Evolutionary conservation across 164 flowering plant species (phyloP), one percentile per base, ranked within the genome.

Genomic region (Berberis thunbergii): DNA sequence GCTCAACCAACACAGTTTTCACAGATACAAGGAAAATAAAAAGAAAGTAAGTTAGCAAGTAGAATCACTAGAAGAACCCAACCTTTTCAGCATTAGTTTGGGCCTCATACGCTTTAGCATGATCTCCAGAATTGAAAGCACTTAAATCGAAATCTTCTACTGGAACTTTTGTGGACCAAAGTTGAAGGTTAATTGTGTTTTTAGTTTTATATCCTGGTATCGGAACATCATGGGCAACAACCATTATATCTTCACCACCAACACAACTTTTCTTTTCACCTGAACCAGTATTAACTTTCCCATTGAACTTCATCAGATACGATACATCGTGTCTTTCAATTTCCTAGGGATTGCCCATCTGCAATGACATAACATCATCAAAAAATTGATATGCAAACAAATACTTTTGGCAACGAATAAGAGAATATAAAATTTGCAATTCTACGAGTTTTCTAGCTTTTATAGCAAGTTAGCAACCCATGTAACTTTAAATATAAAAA

Each of bases 261-360:
- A 83, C 75, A 96, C 98, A 93, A 63, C 82, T 75, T 62, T 66
- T 83, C 72, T 74, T 83, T 44, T 88, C 96, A 84, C 87, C 91
- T 38, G 86, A 75, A 64, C 92, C 91, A 6, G 69, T 41, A 75
- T 74, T 69, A 67, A 93, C 86, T 67, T 88, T 80, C 3, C 98
- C 98, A 48, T 81, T 86, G 70, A 93, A 90, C 64, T 88, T 90
- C 41, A 93, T 78, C n/a, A 90, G 95, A 77, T 87, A 88, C 4
- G 87, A 73, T 45, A 90, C 79, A 76, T 86, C 97, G 75, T 93
- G 80, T 76, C 97, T 81, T 41, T 81, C 81, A 65, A 92, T 84
- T 79, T 92, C 98, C 98, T 96, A 89, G 4, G 96, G 98, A 70
- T 84, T 84, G 50, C 96, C 93, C 87, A 87, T 78, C 96, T 92